Evolutionary conservation across 2,329 filamentous ascomycete genomes (phyloP).

Genomic region (Alternaria conjuncta): DNA sequence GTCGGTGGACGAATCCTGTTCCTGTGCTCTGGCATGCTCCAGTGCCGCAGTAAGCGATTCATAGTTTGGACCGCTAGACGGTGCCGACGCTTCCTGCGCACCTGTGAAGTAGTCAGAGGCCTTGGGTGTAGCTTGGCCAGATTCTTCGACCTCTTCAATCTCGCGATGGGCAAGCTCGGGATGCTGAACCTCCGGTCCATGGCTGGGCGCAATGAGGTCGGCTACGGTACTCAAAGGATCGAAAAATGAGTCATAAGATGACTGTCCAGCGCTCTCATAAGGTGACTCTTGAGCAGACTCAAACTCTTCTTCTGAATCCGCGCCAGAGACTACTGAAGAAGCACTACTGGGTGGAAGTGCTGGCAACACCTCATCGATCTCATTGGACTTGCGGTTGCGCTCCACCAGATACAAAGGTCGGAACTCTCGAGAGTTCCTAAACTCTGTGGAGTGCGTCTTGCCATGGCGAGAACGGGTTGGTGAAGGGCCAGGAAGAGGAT

Average conservation of each 20-base stretch:
- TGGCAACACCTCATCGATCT: constrained; percentile 54
- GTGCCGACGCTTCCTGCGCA: neutral
- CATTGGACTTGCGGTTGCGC: constrained; percentile 53
- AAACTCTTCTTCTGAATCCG: constrained; percentile 53
- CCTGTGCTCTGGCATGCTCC: constrained; percentile 22
- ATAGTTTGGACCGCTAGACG: constrained; percentile 20
- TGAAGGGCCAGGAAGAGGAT: constrained; percentile 45
- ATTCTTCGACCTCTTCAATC: constrained; percentile 61
- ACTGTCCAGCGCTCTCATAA: constrained; percentile 32
- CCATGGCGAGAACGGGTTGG: constrained; percentile 53
- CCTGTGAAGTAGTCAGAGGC: constrained; percentile 58
- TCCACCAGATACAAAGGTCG: constrained; percentile 85
- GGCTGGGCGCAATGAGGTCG: constrained; percentile 25
- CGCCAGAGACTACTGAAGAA: constrained; percentile 45
- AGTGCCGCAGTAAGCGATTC: constrained; percentile 34
- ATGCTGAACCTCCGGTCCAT: constrained; percentile 24
- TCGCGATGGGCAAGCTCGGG: constrained; percentile 37
- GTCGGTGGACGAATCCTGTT: constrained; percentile 17
- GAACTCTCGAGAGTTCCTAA: constrained; percentile 68
- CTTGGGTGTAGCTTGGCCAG: constrained; percentile 72
- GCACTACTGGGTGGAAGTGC: constrained; percentile 58
- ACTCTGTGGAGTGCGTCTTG: constrained; percentile 59
- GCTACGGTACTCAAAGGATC: constrained; percentile 26
- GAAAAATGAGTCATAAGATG: constrained; percentile 30
- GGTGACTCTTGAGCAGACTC: constrained; percentile 53